Base-by-base conservation (phyloP, 805 yeast species). In the Starmerella stigmatis region DNA sequence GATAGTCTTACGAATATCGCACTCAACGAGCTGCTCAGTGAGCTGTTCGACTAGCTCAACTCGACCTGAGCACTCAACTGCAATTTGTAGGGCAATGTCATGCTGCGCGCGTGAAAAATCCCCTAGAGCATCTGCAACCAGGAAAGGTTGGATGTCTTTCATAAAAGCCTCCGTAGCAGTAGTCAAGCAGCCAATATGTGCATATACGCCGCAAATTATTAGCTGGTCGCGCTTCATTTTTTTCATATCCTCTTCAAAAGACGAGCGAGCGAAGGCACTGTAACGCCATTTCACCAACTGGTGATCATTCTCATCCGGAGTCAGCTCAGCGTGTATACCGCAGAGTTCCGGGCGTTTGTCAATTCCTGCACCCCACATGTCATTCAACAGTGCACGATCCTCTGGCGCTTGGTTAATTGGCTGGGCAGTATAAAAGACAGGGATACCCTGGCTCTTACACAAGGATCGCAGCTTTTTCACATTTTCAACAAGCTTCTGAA, bases 141-240 rank as follows among this genome's bases (percentile, higher is more conserved):
- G 5, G 27, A 49, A 49, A 4, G 52, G 47, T 34, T 43, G 47
- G 39, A 49, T 49, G 21, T 49, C 52, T 10, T 29, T 21, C 52
- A 49, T 49, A 32, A 49, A 49, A 2, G 52, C 52, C 15, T 49
- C 52, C 19, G 27, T 46, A 12, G 50, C 52, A 3, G 52, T 49
- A 13, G 45, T n/a, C n/a, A 49, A 17, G 23, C 49, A 45, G 27
- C 52, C 52, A n/a, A 49, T 49, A 35, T 49, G 52, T 5, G 52
- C 47, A 28, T 49, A 49, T 3, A 49, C 44, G 17, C 52, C 52
- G 27, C 49, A 45, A 25, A 49, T 37, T n/a, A 49, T 45, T 15
- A 49, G 22, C 38, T 49, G 52, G 36, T 49, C 49, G 11, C 52
- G 44, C 5, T 30, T 30, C 21, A 30, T 31, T 10, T 37, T 39